Percentiles rank a stretch among this genome's conserved stretches.
These are phyloP conservation scores for Ambispora gerdemannii DNA, from an alignment of 192 early-diverging fungal species.

Conservation along the genomic window DNA sequence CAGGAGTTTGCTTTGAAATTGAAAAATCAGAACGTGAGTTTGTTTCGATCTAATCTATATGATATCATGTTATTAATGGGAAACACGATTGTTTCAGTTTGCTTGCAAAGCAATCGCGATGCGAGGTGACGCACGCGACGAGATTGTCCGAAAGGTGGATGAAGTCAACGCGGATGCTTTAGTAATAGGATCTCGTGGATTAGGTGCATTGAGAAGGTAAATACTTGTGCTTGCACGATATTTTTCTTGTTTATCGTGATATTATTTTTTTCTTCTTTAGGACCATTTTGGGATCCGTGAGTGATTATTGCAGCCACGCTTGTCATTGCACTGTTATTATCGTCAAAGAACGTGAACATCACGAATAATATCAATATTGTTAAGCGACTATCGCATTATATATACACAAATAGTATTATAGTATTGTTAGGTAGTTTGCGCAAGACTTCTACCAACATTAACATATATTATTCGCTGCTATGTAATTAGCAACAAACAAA, in stretches of 20 bases:
- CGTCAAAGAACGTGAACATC: constrained; percentile 1
- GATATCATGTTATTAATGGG: background rate
- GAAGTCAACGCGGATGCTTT: constrained; percentile 56
- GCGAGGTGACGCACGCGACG: constrained; percentile 58
- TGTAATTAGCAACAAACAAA: too few relatives aligned
- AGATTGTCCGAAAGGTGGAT: constrained; percentile 52
- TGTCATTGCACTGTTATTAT: constrained; percentile 38
- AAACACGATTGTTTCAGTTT: constrained; percentile 28
- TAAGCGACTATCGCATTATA: too few relatives aligned
- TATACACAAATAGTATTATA: too few relatives aligned
- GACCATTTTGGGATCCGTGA: constrained; percentile 47
- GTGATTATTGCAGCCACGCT: constrained; percentile 40
- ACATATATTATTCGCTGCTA: too few relatives aligned
- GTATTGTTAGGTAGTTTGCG: too few relatives aligned
- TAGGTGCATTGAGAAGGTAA: constrained; percentile 49
- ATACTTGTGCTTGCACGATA: background rate
- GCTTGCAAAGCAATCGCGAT: constrained; percentile 50
- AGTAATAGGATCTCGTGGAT: constrained; percentile 59
- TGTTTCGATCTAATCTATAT: constrained; percentile 18
- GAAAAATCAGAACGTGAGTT: constrained; percentile 32
- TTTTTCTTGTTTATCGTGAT: background rate
- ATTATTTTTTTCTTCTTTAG: constrained; percentile 17
- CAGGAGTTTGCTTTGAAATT: constrained; percentile 30
- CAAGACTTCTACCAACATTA: too few relatives aligned
- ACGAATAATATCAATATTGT: background rate